Evolutionary conservation across 331 rosid genomes (phyloP).

Genomic region (Quercus phellos): DNA sequence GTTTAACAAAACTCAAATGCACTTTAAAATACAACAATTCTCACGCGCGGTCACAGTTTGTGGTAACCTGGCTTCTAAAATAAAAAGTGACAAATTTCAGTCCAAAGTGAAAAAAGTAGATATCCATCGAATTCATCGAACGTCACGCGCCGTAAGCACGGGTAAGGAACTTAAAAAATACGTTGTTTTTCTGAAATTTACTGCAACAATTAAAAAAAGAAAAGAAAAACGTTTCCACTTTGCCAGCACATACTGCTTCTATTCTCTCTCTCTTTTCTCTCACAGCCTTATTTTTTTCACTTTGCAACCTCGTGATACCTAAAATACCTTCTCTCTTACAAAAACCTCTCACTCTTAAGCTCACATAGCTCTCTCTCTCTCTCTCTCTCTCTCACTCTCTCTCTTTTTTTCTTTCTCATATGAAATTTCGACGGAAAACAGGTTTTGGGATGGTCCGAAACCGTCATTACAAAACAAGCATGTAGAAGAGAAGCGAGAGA

Average conservation of each 20-base stretch:
- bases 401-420: constrained; percentile 1
- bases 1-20: neutral
- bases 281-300: constrained; percentile 29
- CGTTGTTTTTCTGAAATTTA: neutral
- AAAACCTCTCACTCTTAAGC: constrained; percentile 12
- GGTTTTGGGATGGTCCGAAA: constrained; percentile 13
- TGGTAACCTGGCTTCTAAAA: neutral
- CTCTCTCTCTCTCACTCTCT: constrained; percentile 9
- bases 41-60: neutral
- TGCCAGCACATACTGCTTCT: constrained; percentile 17
- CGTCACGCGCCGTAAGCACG: constrained; percentile 18
- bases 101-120: no score
- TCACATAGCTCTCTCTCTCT: constrained; percentile 1
- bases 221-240: constrained; percentile 16
- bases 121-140: neutral
- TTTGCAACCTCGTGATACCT: constrained; percentile 54
- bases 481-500: neutral
- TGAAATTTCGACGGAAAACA: constrained; percentile 49
- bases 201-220: neutral
- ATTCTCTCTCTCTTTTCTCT: neutral
- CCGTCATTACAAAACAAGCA: neutral
- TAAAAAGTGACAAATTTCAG: no score
- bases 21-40: no score
- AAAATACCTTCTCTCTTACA: constrained; percentile 22
- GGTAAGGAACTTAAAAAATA: constrained; percentile 13